Evolutionary conservation across 2,329 filamentous ascomycete species (phyloP), one percentile per base, ranked within the genome.

Genomic region (Neonectria punicea): DNA sequence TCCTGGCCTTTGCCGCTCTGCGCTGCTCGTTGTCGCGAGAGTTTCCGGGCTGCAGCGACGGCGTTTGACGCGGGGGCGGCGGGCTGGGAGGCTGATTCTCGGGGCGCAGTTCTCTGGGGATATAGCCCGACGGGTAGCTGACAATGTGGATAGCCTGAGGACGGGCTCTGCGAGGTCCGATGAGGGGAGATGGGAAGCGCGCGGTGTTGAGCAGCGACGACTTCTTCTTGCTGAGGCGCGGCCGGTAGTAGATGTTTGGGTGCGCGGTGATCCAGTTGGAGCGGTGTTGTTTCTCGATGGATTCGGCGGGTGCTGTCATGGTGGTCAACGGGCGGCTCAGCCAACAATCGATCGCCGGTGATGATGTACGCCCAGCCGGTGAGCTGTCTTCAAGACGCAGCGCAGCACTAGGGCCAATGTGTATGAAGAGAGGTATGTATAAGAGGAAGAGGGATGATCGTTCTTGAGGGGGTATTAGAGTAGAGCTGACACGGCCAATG

Each of bases 61-160:
- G 71, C 13, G 67, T 61, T 39, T 61, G 70, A 16, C 68, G 68
- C 53, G 62, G 47, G 22, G 60, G 53, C 32, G 63, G 63, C 14
- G 70, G 70, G 50, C 64, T 57, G n/a, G 55, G 54, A 44, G 71
- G 63, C 51, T 66, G 70, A 39, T 65, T 63, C 28, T 59, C 61
- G 57, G 59, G 69, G 34, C 82, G 80, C 49, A 85, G 71, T 62
- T 85, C 83, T 63, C 79, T 78, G 18, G 83, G 83, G 25, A 84
- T 76, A 73, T 82, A 82, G 58, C 80, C 80, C 2, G 80, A 71
- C 3, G 80, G 80, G 59, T 79, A 82, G 30, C 79, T 81, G 65
- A 81, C 70, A 58, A 82, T 80, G 74, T 82, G 80, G 60, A 82
- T 82, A 41, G 80, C 76, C 68, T 82, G 80, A 11, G 80, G 80